These are phyloP conservation scores for Lichtheimia ornata DNA, from an alignment of 371 early-diverging fungal species.

Conservation along the genomic window DNA sequence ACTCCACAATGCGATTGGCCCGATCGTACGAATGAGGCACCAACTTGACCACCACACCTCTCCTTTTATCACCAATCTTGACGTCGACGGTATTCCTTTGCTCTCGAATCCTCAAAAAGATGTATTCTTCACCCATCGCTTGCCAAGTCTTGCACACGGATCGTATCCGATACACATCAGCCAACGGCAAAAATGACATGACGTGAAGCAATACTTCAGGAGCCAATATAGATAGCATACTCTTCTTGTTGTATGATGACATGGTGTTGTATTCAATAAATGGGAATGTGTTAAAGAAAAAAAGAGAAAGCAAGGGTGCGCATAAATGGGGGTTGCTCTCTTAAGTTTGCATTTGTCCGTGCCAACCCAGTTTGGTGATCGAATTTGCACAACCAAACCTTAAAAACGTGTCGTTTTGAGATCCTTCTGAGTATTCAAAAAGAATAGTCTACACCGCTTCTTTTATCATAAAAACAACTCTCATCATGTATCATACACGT, in stretches of 20 bases:
- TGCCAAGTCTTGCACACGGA: constrained; percentile 29
- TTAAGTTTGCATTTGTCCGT: too few relatives aligned
- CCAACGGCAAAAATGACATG: constrained; percentile 31
- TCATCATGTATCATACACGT: too few relatives aligned
- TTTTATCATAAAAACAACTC: too few relatives aligned
- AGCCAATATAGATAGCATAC: constrained; percentile 19
- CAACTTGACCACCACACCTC: constrained; percentile 18
- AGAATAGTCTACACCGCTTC: too few relatives aligned
- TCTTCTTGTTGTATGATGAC: background rate
- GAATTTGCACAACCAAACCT: too few relatives aligned
- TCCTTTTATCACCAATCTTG: constrained; percentile 28
- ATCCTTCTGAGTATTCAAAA: too few relatives aligned
- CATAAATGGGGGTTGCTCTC: too few relatives aligned
- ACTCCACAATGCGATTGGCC: constrained; percentile 41
- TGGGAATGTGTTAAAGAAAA: background rate
- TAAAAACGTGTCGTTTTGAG: too few relatives aligned
- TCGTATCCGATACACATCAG: constrained; percentile 37
- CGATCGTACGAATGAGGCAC: constrained; percentile 28
- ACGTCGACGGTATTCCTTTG: constrained; percentile 20
- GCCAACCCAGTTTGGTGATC: too few relatives aligned
- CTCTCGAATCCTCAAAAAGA: constrained; percentile 30
- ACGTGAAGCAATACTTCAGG: constrained; percentile 38
- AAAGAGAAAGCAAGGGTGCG: constrained; percentile 5
- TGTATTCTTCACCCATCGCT: constrained; percentile 29
- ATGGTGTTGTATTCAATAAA: too few relatives aligned